Percentiles rank a stretch among this genome's conserved stretches.
Evolutionary conservation across 257 asterid genomes (phyloP).

Genomic region (Capsicum baccatum): DNA sequence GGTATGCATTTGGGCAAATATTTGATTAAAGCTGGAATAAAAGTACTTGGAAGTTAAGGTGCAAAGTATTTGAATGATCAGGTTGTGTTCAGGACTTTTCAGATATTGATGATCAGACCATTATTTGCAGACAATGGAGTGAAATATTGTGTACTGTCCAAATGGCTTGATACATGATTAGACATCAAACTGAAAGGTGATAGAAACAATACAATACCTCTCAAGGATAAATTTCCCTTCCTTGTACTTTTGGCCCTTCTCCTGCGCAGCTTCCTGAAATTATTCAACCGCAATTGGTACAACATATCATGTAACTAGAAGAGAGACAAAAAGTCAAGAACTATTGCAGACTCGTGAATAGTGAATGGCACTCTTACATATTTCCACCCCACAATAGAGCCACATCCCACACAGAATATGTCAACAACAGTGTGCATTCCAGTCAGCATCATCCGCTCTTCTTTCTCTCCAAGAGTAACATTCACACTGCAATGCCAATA

Average conservation of each 20-base stretch:
- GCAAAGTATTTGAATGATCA: background rate
- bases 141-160: background rate
- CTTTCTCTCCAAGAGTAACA: constrained; percentile 69
- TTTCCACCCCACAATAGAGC: constrained; percentile 92
- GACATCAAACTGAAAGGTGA: background rate
- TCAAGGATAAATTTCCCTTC: constrained; percentile 83
- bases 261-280: constrained; percentile 66
- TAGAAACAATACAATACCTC: constrained; percentile 51
- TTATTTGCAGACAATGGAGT: background rate
- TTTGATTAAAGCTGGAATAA: background rate
- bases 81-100: background rate
- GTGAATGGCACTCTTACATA: constrained; percentile 50
- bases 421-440: constrained; percentile 84
- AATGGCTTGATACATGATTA: background rate
- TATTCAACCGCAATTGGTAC: constrained; percentile 20
- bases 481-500: constrained; percentile 54
- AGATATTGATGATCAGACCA: background rate
- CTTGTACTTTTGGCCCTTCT: constrained; percentile 68
- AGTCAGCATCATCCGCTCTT: constrained; percentile 77
- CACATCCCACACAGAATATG: constrained; percentile 85
- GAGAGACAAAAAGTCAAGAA: background rate
- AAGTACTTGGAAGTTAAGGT: background rate
- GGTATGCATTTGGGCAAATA: background rate
- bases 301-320: background rate
- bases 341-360: background rate